Evolutionary conservation across 169 alveolate genomes (phyloP), one percentile per base, ranked within the genome.

Genomic region (Eimeria acervulina): DNA sequence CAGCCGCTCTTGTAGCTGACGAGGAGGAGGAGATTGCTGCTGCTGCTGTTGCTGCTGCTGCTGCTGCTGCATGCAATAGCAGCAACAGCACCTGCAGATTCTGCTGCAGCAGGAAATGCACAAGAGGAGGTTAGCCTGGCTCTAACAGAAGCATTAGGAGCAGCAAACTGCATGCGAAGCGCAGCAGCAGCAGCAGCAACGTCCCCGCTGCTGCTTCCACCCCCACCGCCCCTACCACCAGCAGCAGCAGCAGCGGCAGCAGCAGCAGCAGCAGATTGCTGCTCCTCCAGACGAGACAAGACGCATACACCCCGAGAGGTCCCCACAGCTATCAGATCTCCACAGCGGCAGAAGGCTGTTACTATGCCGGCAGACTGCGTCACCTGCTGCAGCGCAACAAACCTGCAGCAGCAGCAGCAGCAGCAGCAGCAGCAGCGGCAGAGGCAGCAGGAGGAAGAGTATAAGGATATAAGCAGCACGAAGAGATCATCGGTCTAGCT

Each of bases 281-380:
- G 55, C 55, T 7, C 12, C 55, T 47, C 55, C 12, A 47, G 5
- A 47, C 55, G 55, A 51, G 89, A 78, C 38, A 78, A 42, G 28
- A 78, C 89, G 28, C 89, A 78, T 38, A 36, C 89, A 2, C 89
- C 89, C 7, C 89, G 66, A 0, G 89, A 78, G 7, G 89, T 78
- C 59, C 89, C 89, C 10, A 78, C 63, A 19, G 63, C 89, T 8
- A 78, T 63, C 8, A 78, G 26, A 36, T 42, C 89, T 23, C 38
- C 33, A 17, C 66, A 19, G 38, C 89, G 59, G 66, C 66, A 40
- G 28, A 78, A 33, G 26, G 89, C 89, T 21, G 88, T 78, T 33
- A 21, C 61, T 36, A 78, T 42, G 42, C 88, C 88, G 6, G 88
- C 88, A 38, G 88, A 78, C 28, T 42, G 88, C 10, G 88, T 78